Percentiles rank a stretch among this genome's conserved stretches.
Conservation (phyloP, 2,329 filamentous ascomycete species). For the Lanzia echinophila region DNA sequence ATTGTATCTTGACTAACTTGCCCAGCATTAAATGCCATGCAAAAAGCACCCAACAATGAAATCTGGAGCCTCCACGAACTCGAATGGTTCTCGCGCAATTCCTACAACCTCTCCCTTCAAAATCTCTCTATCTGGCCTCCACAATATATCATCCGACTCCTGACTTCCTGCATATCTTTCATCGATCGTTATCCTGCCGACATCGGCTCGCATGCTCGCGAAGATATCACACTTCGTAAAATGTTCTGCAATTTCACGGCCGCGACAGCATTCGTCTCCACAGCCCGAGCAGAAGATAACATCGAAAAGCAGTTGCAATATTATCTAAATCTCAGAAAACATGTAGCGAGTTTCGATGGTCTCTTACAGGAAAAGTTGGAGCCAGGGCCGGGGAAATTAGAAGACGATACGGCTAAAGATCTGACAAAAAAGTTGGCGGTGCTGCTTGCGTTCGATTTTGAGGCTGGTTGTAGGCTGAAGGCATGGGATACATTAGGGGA, state of each 20-base stretch:
- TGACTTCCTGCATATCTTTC: slow-evolving; percentile 46
- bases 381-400: slow-evolving; percentile 26
- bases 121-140: slow-evolving; percentile 51
- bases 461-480: slow-evolving; percentile 61
- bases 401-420: slow-evolving; percentile 43
- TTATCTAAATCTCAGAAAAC: slow-evolving; percentile 55
- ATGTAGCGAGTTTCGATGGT: slow-evolving; percentile 52
- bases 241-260: slow-evolving; percentile 68
- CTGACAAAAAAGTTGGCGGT: slow-evolving; percentile 56
- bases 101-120: slow-evolving; percentile 70
- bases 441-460: slow-evolving; percentile 71
- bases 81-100: slow-evolving; percentile 77
- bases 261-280: slow-evolving; percentile 43
- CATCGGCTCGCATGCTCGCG: slow-evolving; percentile 34
- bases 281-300: slow-evolving; percentile 46
- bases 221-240: slow-evolving; percentile 50
- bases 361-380: slow-evolving; percentile 36
- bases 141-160: slow-evolving; percentile 47
- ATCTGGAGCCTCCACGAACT: slow-evolving; percentile 59
- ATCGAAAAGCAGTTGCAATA: slow-evolving; percentile 47
- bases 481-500: slow-evolving; percentile 59
- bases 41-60: slow-evolving; percentile 34
- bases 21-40: slow-evolving; percentile 31
- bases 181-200: slow-evolving; percentile 45
- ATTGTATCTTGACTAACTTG: slow-evolving; percentile 2